Percentiles rank a stretch among this genome's conserved stretches.
phyloP scores from a whole-genome alignment of 2,329 filamentous ascomycete species.

The Hymenoscyphus linearis region DNA sequence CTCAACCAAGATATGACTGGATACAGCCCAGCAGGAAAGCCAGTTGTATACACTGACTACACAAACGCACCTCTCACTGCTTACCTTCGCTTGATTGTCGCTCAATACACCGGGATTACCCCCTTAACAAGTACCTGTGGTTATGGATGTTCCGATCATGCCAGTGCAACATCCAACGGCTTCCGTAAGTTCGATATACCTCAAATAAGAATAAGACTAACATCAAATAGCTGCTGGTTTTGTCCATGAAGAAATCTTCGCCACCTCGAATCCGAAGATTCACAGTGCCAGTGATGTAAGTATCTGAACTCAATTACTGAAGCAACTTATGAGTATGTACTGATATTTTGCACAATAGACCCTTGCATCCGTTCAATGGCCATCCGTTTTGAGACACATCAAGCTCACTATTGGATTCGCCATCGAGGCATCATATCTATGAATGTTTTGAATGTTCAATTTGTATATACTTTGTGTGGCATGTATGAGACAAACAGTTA shows the following conservation, averaged over 20 bases:
- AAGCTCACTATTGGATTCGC: conserved; percentile 4
- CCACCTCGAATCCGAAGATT: conserved; percentile 1
- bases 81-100: not conserved
- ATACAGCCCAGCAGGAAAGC: conserved; percentile 3
- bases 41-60: conserved; percentile 4
- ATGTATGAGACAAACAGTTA: not conserved
- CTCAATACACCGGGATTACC: not conserved
- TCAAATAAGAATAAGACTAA: not conserved
- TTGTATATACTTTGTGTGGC: not conserved
- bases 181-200: not conserved
- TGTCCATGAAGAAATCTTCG: not conserved
- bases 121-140: not conserved
- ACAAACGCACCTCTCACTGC: not conserved
- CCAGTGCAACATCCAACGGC: not conserved
- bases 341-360: not conserved
- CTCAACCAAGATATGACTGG: conserved; percentile 97
- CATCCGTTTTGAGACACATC: not conserved
- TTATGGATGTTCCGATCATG: conserved; percentile 5
- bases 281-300: conserved; percentile 6
- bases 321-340: not conserved
- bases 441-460: not conserved
- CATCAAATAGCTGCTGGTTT: not conserved
- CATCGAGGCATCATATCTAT: conserved; percentile 4
- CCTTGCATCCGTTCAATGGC: not conserved
- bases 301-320: not conserved